These are phyloP conservation scores for Xerophyta viscosa DNA, from an alignment of 106 monocot genomes.

Conservation along the genomic window DNA sequence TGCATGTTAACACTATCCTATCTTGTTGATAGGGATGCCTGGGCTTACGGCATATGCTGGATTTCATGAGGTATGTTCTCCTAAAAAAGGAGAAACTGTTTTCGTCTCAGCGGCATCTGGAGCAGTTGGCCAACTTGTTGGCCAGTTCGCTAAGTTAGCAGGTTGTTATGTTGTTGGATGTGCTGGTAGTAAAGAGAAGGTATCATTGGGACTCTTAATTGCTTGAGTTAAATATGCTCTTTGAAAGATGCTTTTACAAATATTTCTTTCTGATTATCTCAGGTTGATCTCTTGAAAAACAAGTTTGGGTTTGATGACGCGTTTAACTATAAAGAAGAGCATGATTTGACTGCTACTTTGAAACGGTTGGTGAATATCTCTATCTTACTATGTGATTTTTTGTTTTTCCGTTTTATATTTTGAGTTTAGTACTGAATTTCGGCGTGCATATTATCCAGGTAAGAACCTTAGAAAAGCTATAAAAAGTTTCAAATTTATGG, in stretches of 20 bases:
- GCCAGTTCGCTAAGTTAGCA: conserved; percentile 52
- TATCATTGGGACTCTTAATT: conserved; percentile 1
- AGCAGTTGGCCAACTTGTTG: conserved; percentile 59
- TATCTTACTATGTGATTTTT: neutral
- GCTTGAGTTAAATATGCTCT: neutral
- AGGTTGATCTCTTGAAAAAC: conserved; percentile 13
- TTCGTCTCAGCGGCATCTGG: conserved; percentile 63
- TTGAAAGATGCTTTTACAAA: neutral
- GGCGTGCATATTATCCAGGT: too few species aligned
- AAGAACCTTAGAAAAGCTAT: too few species aligned
- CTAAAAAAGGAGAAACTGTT: conserved; percentile 56
- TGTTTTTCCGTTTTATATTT: too few species aligned
- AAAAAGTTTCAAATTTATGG: too few species aligned
- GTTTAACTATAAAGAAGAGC: conserved; percentile 20
- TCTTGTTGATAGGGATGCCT: conserved; percentile 42
- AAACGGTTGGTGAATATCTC: conserved; percentile 5
- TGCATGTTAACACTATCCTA: too few species aligned
- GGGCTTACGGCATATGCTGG: conserved; percentile 62
- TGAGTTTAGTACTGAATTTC: too few species aligned
- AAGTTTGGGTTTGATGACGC: conserved; percentile 21
- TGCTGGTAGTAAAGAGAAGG: conserved; percentile 53
- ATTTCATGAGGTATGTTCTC: conserved; percentile 49
- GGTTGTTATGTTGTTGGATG: conserved; percentile 68
- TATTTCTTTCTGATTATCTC: conserved; percentile 2
- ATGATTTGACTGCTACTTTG: conserved; percentile 13